A percentile compares a stretch with the other conserved stretches of the same genome.
These are phyloP conservation scores for Leccinum subrobustum DNA, from an alignment of 1,284 basidiomycete species.

Conservation along the genomic window DNA sequence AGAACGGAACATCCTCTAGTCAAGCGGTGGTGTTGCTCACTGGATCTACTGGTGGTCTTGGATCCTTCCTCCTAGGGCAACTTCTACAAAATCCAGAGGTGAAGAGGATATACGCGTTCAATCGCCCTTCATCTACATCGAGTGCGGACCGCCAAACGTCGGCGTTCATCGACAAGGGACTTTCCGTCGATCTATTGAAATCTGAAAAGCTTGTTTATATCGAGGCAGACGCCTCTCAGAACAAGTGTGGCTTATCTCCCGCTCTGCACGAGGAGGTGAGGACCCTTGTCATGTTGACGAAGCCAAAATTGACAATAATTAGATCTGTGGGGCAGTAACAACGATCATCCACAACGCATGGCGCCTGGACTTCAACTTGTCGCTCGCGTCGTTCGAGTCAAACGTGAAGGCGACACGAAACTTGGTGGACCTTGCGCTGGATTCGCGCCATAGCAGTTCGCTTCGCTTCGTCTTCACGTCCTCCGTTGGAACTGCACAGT, in stretches of 20 bases:
- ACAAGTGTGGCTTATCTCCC: constrained; percentile 6
- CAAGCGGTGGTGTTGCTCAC: constrained; percentile 9
- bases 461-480: constrained; percentile 13
- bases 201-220: constrained; percentile 4
- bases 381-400: constrained; percentile 7
- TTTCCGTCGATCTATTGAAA: not conserved
- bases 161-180: constrained; percentile 7
- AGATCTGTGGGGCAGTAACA: constrained; percentile 3
- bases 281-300: too few species aligned
- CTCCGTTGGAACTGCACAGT: constrained; percentile 6
- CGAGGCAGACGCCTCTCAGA: constrained; percentile 9
- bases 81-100: constrained; percentile 3
- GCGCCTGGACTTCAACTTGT: constrained; percentile 15
- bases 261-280: too few species aligned
- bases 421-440: constrained; percentile 5
- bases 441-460: not conserved
- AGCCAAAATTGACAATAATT: not conserved
- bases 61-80: constrained; percentile 5
- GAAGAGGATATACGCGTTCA: constrained; percentile 6
- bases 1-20: not conserved
- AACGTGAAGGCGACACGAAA: constrained; percentile 8
- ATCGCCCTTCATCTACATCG: constrained; percentile 8
- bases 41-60: constrained; percentile 14
- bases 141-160: constrained; percentile 7
- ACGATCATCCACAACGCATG: constrained; percentile 14